Evolutionary conservation across 2,329 filamentous ascomycete genomes (phyloP).

Genomic region (Xylaria digitata): DNA sequence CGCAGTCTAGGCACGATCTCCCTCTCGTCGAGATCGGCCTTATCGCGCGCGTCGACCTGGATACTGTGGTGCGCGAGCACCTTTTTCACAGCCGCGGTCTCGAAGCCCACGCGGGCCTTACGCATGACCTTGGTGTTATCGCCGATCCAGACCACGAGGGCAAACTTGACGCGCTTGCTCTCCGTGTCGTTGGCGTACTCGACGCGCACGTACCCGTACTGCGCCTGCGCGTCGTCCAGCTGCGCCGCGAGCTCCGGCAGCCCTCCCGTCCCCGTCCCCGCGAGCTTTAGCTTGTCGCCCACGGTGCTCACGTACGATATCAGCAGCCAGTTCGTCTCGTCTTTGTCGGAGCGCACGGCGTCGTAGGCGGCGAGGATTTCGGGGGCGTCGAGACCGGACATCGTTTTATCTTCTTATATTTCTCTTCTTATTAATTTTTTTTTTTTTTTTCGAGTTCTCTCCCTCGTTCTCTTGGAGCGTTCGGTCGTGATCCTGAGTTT

Average conservation of each 20-base stretch:
- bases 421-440: not conserved
- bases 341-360: constrained; percentile 74
- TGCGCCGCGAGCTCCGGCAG: constrained; percentile 66
- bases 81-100: constrained; percentile 73
- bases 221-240: constrained; percentile 69
- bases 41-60: constrained; percentile 70
- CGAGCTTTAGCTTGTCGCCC: constrained; percentile 67
- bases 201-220: constrained; percentile 74
- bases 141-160: constrained; percentile 75
- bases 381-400: constrained; percentile 68
- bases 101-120: constrained; percentile 75
- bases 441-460: not conserved
- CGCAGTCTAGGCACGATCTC: constrained; percentile 71
- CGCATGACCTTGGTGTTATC: constrained; percentile 74
- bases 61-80: constrained; percentile 73
- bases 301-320: constrained; percentile 68
- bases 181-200: constrained; percentile 79
- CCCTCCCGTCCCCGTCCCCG: constrained; percentile 69
- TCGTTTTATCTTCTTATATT: constrained; percentile 44
- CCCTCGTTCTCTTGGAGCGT: not conserved
- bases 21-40: constrained; percentile 68
- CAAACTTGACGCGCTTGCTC: constrained; percentile 75
- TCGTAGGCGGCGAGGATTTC: constrained; percentile 74
- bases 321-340: constrained; percentile 73
- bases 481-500: not conserved